Evolutionary conservation across 2,329 filamentous ascomycete genomes (phyloP).

Genomic region (Lasiodiplodia sp.): DNA sequence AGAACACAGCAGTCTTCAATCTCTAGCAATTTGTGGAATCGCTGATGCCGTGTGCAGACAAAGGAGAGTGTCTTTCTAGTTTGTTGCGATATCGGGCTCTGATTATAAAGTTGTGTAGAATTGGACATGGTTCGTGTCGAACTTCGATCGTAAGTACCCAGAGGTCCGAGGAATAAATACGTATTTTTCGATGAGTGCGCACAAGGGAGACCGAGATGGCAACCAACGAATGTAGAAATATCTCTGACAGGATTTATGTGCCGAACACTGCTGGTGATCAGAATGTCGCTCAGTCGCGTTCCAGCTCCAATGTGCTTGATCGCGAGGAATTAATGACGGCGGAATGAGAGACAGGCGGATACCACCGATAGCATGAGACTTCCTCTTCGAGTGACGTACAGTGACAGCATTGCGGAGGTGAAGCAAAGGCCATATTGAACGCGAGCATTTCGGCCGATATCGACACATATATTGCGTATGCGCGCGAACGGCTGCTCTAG

Average conservation of each 20-base stretch:
- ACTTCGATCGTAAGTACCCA: not conserved
- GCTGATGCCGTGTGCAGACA: no score
- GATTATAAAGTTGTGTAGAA: not conserved
- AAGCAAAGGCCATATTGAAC: conserved; percentile 17
- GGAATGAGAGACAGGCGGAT: not conserved
- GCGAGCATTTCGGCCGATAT: conserved; percentile 19
- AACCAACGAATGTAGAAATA: not conserved
- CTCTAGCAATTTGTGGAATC: not conserved
- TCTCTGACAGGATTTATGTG: not conserved
- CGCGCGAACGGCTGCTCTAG: conserved; percentile 6
- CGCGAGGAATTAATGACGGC: not conserved
- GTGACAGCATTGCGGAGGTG: not conserved
- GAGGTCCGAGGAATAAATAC: not conserved
- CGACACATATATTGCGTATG: conserved; percentile 8
- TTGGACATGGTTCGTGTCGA: not conserved
- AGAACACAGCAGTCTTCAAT: not conserved
- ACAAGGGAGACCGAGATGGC: not conserved
- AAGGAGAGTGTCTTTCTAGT: no score
- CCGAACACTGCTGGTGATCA: not conserved
- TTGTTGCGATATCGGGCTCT: not conserved
- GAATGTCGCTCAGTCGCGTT: not conserved
- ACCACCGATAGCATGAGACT: not conserved
- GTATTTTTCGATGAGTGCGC: not conserved
- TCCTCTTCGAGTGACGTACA: conserved; percentile 1
- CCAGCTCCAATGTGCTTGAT: not conserved